A percentile compares a stretch with the other conserved stretches of the same genome.
Conservation (phyloP, 805 yeast genomes). For the Candida takata region DNA sequence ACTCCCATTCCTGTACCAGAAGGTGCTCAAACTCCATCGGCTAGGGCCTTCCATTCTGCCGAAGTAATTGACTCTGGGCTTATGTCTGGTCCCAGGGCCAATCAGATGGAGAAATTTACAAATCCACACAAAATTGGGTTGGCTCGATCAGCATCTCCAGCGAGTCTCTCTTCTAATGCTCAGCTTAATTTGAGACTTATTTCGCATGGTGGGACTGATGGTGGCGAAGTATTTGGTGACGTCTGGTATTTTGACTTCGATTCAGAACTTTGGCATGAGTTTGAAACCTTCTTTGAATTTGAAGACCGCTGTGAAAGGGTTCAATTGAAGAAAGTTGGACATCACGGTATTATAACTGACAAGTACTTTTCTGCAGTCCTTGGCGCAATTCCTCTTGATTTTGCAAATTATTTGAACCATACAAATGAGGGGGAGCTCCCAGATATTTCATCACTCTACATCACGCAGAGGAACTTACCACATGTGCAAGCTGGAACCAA, state of each 20-base stretch:
- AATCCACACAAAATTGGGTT: constrained; percentile 5
- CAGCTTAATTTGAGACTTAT: constrained; percentile 18
- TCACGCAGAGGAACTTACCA: background rate
- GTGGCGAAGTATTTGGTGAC: constrained; percentile 34
- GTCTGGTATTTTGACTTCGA: constrained; percentile 44
- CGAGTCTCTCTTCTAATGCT: background rate
- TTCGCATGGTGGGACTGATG: constrained; percentile 33
- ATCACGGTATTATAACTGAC: constrained; percentile 14
- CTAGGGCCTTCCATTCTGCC: constrained; percentile 32
- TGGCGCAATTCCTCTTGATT: constrained; percentile 13
- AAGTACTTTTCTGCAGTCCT: constrained; percentile 14
- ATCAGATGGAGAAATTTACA: background rate
- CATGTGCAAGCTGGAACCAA: background rate
- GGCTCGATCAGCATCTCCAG: constrained; percentile 2
- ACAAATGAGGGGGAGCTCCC: background rate
- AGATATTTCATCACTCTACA: constrained; percentile 12
- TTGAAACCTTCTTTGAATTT: constrained; percentile 23
- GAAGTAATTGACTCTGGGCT: constrained; percentile 18
- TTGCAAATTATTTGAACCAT: background rate
- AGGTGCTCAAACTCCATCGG: constrained; percentile 19
- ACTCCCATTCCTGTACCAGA: constrained; percentile 22
- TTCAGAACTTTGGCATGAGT: constrained; percentile 33
- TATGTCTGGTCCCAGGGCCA: background rate
- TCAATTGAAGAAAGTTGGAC: constrained; percentile 14
- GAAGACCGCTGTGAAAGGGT: constrained; percentile 2